Evolutionary conservation across 2,329 filamentous ascomycete genomes (phyloP).

Genomic region (Aspergillus intermedius): DNA sequence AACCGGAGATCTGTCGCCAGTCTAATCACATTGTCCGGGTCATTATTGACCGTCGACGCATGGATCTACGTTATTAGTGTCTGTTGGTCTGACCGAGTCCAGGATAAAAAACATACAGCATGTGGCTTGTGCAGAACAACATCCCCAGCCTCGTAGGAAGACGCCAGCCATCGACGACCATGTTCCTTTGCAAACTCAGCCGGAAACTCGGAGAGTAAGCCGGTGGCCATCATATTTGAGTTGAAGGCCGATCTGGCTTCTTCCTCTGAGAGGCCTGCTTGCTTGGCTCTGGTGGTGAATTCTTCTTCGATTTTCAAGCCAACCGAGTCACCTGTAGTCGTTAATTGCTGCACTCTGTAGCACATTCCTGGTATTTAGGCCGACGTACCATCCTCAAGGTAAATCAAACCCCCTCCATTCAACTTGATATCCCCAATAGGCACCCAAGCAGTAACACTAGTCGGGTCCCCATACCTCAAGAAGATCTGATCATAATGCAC

Average conservation of each 20-base stretch:
- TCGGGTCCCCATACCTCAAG: conserved; percentile 49
- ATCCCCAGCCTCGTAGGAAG: conserved; percentile 50
- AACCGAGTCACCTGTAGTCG: conserved; percentile 33
- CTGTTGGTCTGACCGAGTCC: neutral
- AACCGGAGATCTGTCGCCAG: conserved; percentile 53
- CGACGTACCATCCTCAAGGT: conserved; percentile 44
- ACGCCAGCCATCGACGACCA: conserved; percentile 46
- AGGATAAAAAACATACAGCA: conserved; percentile 17
- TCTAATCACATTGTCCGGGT: conserved; percentile 47
- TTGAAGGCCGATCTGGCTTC: conserved; percentile 51
- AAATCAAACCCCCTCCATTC: conserved; percentile 54
- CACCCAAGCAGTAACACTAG: conserved; percentile 52
- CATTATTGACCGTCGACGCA: conserved; percentile 51
- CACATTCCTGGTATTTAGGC: neutral
- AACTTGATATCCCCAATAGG: conserved; percentile 50
- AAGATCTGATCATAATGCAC: conserved; percentile 59
- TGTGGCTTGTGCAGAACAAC: conserved; percentile 40
- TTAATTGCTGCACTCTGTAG: neutral
- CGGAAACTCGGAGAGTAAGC: conserved; percentile 48
- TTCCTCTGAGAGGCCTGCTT: conserved; percentile 46
- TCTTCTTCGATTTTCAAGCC: conserved; percentile 45
- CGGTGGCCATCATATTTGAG: conserved; percentile 53
- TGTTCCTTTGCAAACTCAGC: conserved; percentile 39
- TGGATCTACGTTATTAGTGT: conserved; percentile 41
- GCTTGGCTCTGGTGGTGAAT: conserved; percentile 38